A percentile compares a stretch with the other conserved stretches of the same genome.
Evolutionary conservation across 139 green algal genomes (phyloP).

Genomic region (Chlamydomonas incerta): DNA sequence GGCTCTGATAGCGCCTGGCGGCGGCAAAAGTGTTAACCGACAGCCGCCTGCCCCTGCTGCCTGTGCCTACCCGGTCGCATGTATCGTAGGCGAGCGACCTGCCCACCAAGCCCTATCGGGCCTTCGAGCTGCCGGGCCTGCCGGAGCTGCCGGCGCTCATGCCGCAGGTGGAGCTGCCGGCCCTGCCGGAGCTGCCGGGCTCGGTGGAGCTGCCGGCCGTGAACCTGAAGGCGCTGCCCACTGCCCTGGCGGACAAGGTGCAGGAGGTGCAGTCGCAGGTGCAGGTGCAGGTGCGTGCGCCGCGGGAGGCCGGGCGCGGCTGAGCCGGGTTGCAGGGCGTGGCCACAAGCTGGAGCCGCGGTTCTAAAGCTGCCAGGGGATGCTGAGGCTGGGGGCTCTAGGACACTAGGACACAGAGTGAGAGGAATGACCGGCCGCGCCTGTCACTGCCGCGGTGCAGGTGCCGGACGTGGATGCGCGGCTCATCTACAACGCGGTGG

Average conservation of each 20-base stretch:
- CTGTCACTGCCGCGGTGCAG: not conserved
- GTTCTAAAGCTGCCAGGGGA: too few species aligned
- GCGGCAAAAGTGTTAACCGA: too few species aligned
- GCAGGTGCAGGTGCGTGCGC: not conserved
- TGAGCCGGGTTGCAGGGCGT: too few species aligned
- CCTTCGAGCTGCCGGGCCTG: not conserved
- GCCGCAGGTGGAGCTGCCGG: not conserved
- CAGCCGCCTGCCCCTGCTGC: too few species aligned
- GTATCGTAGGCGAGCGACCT: not conserved
- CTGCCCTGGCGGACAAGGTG: not conserved
- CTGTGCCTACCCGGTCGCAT: too few species aligned
- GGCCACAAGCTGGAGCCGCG: too few species aligned
- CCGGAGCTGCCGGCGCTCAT: not conserved
- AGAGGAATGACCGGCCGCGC: too few species aligned
- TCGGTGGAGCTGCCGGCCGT: not conserved
- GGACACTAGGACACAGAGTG: too few species aligned
- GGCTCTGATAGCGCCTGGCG: too few species aligned
- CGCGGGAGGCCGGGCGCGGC: too few species aligned
- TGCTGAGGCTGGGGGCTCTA: too few species aligned
- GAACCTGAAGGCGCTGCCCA: not conserved
- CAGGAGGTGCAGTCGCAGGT: not conserved
- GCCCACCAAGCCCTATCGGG: slow-evolving; percentile 20
- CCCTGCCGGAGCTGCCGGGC: not conserved
- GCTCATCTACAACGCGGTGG: not conserved
- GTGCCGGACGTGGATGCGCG: not conserved